phyloP scores from a whole-genome alignment of 495 filamentous ascomycete genomes.

The Cairneyella variabilis region DNA sequence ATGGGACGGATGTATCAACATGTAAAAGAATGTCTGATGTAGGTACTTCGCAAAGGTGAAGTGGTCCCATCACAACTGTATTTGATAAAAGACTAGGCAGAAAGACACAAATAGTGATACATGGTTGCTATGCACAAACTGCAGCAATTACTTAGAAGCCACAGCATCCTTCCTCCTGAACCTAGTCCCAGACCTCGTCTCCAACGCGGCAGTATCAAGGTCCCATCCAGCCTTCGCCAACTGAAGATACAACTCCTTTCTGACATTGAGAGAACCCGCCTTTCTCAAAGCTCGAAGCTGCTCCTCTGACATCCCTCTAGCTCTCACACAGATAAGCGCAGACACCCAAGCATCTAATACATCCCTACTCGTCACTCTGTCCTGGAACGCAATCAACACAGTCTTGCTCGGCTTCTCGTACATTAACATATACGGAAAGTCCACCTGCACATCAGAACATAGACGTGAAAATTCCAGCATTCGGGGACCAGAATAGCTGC shows the following conservation, averaged over 20 bases:
- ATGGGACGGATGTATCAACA: too few species aligned
- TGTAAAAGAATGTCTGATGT: background rate
- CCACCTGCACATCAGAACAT: constrained; percentile 42
- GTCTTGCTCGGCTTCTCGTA: constrained; percentile 37
- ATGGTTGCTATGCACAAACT: too few species aligned
- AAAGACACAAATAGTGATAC: too few species aligned
- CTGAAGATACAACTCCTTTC: background rate
- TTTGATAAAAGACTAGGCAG: too few species aligned
- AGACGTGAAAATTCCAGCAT: constrained; percentile 39
- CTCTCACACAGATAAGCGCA: constrained; percentile 54
- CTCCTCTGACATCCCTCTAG: background rate
- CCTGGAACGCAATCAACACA: constrained; percentile 64
- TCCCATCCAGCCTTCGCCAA: constrained; percentile 39
- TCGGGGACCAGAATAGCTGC: constrained; percentile 26
- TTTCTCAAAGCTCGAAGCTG: constrained; percentile 2
- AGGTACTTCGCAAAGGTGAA: too few species aligned
- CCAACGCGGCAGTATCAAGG: constrained; percentile 37
- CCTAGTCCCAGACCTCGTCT: constrained; percentile 31
- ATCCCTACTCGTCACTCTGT: constrained; percentile 39
- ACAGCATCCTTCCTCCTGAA: constrained; percentile 8
- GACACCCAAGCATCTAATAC: constrained; percentile 73
- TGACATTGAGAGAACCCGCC: background rate
- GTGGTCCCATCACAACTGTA: too few species aligned
- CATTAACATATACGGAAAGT: constrained; percentile 53
- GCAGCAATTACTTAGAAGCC: background rate